Conservation (phyloP, 371 early-diverging fungal genomes). For the Rhizopus arrhizus region DNA sequence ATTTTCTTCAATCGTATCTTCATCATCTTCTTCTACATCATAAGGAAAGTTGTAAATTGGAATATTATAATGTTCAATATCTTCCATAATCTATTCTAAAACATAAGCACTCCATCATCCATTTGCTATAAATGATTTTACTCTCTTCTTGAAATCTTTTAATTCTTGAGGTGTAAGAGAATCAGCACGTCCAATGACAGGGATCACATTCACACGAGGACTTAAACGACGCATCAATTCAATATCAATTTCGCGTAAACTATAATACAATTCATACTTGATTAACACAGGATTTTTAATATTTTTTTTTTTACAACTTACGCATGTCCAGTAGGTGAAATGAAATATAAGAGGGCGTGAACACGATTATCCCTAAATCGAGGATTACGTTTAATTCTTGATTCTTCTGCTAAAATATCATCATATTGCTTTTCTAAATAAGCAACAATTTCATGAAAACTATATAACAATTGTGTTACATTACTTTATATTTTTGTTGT, state of each 20-base stretch:
- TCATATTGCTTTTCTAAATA: conserved; percentile 96
- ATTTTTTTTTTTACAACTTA: conserved; percentile 27
- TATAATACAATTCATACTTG: conserved; percentile 24
- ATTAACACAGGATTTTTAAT: not conserved
- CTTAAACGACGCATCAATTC: conserved; percentile 94
- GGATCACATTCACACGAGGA: conserved; percentile 93
- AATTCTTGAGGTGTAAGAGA: conserved; percentile 77
- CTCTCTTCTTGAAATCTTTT: conserved; percentile 80
- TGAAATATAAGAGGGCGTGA: conserved; percentile 97
- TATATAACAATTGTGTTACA: conserved; percentile 19
- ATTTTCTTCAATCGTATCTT: conserved; percentile 96
- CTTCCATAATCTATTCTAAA: conserved; percentile 77
- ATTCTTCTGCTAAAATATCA: conserved; percentile 94
- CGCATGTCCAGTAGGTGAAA: conserved; percentile 96
- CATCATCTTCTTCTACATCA: conserved; percentile 80
- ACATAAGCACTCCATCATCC: too few relatives aligned
- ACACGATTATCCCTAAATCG: conserved; percentile 96
- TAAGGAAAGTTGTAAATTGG: conserved; percentile 88
- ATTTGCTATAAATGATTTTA: conserved; percentile 22
- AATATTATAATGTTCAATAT: conserved; percentile 89
- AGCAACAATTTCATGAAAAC: conserved; percentile 83
- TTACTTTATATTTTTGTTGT: not conserved
- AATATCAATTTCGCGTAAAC: conserved; percentile 95
- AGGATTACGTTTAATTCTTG: conserved; percentile 92
- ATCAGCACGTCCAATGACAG: conserved; percentile 84